Base-by-base conservation (phyloP, 371 early-diverging fungal species). In the Blyttiomyces sp. region DNA sequence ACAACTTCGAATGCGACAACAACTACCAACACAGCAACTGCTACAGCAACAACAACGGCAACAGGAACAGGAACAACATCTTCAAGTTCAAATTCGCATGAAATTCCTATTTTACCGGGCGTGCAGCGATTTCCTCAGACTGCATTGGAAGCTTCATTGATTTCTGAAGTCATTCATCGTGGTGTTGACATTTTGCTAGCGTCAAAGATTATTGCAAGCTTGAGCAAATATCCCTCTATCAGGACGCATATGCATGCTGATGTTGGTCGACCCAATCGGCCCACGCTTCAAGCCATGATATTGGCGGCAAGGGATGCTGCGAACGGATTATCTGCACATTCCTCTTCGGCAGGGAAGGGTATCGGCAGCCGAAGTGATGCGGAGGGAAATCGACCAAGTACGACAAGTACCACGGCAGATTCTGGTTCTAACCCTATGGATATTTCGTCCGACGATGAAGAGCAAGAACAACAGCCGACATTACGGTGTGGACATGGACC, bases 161-260 rank as follows among this genome's bases (percentile, higher is more conserved):
- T 59, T 16, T 28, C 45, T 5, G 54, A 57, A 9, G 46, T 66
- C 39, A 27, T 86, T 87, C 67, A 84, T 55, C 84, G 91, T 31
- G 87, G 86, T 64, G 90, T 91, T 65, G 91, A 94, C 57, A 86
- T 93, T 23, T 77, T 92, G n/a, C 76, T 90, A 34, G 85, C 90
- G 0, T 73, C 90, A 57, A 92, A 93, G 71, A 75, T 95, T 23
- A 77, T 92, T 9, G 93, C 93, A 33, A 91, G 89, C 63, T 78
- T 93, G 13, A 87, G 88, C 46, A 95, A 95, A 72, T 88, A 92
- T 72, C 84, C 88, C 30, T 77, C 82, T 42, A 76, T 90, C 45
- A 84, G 90, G 21, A 76, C 77, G 19, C 59, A 80, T 19, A 75
- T 93, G 63, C 85, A 92, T 74, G 49, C 55, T 3, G 54, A 57